These are phyloP conservation scores for Phytophthora syringae DNA, from an alignment of 352 stramenopile species.

Conservation along the genomic window DNA sequence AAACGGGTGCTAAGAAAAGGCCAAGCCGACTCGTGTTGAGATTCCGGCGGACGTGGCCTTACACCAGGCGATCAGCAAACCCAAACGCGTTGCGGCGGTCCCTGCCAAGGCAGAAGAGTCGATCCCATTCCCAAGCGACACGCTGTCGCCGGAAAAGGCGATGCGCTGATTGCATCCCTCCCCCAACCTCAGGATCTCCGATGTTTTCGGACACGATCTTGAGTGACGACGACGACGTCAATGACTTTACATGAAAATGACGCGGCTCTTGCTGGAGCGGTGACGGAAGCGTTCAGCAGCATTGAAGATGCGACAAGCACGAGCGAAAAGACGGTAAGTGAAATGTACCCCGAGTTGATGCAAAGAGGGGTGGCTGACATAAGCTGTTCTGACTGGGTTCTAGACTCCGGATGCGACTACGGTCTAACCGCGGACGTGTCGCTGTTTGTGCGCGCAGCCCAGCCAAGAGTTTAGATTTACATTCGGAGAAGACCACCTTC, in stretches of 20 bases:
- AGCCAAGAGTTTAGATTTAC: conserved; percentile 18
- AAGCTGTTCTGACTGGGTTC: conserved; percentile 3
- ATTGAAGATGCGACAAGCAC: background rate
- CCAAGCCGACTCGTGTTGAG: too few relatives aligned
- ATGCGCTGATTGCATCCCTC: background rate
- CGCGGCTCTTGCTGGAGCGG: background rate
- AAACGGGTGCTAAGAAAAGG: too few relatives aligned
- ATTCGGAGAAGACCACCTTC: background rate
- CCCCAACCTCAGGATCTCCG: background rate
- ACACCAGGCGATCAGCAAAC: too few relatives aligned
- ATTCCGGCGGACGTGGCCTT: too few relatives aligned
- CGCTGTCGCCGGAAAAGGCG: background rate
- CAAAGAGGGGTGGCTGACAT: conserved; percentile 1
- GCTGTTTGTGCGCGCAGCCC: background rate
- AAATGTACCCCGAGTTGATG: background rate
- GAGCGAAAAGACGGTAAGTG: background rate
- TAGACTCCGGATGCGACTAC: conserved; percentile 10
- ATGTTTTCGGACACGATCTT: background rate
- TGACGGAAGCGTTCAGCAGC: conserved; percentile 4
- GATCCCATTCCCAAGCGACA: background rate
- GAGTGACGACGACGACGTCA: background rate
- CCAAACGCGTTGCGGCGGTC: background rate
- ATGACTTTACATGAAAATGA: background rate
- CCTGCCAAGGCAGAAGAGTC: background rate
- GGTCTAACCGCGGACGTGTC: conserved; percentile 4